Evolutionary conservation across 1,284 basidiomycete genomes (phyloP).

Genomic region (Hemileia vastatrix): DNA sequence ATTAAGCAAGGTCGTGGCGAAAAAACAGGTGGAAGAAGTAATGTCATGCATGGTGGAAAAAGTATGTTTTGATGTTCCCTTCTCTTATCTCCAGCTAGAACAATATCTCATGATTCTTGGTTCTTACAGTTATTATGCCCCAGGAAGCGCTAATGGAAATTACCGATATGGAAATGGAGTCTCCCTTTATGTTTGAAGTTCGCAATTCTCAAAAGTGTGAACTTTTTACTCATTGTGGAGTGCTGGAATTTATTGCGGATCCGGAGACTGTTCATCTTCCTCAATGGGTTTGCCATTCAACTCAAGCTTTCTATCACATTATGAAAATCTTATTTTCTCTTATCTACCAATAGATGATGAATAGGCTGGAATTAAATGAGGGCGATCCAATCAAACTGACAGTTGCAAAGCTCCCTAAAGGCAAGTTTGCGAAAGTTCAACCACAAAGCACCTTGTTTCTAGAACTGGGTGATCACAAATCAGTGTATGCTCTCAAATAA

Average conservation of each 20-base stretch:
- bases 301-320: no score
- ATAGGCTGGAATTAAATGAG: conserved; percentile 77
- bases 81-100: no score
- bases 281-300: conserved; percentile 58
- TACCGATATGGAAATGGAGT: conserved; percentile 76
- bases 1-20: conserved; percentile 50
- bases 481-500: conserved; percentile 66
- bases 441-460: conserved; percentile 91
- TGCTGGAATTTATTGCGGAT: conserved; percentile 96
- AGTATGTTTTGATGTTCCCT: no score
- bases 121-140: conserved; percentile 9
- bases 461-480: conserved; percentile 80
- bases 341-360: conserved; percentile 98
- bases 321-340: no score
- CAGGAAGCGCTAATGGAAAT: conserved; percentile 13
- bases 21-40: conserved; percentile 70
- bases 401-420: conserved; percentile 77
- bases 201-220: conserved; percentile 78
- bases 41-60: conserved; percentile 92
- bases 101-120: no score
- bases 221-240: conserved; percentile 81
- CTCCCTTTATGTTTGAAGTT: conserved; percentile 92
- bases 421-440: conserved; percentile 92
- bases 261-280: conserved; percentile 92
- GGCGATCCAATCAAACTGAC: conserved; percentile 90